Evolutionary conservation across 306 rosid genomes (phyloP).

Genomic region (Castanea crenata): DNA sequence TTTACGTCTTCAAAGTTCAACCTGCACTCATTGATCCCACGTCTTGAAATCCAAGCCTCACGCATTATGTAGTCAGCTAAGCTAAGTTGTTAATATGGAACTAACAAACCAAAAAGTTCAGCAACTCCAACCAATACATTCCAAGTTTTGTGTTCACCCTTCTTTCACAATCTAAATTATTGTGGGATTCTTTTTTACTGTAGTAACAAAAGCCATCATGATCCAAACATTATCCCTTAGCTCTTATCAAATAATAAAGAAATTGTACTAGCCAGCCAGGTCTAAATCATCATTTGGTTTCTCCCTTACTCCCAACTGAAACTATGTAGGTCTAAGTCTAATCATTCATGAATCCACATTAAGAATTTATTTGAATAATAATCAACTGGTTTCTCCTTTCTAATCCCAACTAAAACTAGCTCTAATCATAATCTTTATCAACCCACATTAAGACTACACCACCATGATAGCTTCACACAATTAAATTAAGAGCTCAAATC

Average conservation of each 20-base stretch:
- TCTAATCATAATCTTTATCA: conserved; percentile 4
- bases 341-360: conserved; percentile 1
- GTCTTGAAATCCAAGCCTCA: too few species aligned
- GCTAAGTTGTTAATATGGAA: too few species aligned
- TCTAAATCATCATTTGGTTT: conserved; percentile 6
- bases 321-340: conserved; percentile 9
- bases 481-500: not conserved
- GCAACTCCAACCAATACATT: too few species aligned
- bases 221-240: not conserved
- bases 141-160: too few species aligned
- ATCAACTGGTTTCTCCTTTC: not conserved
- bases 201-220: too few species aligned
- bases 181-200: too few species aligned
- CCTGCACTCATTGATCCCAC: too few species aligned
- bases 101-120: too few species aligned
- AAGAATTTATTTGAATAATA: not conserved
- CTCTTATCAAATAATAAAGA: not conserved
- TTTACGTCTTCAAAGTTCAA: too few species aligned
- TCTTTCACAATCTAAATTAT: too few species aligned
- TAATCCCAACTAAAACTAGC: conserved; percentile 5
- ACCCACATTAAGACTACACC: not conserved
- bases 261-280: not conserved
- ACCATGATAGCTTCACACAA: not conserved
- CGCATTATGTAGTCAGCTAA: too few species aligned
- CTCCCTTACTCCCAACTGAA: conserved; percentile 1